Evolutionary conservation across 139 green algal species (phyloP), one percentile per base, ranked within the genome.

Genomic region (Dunaliella primolecta): DNA sequence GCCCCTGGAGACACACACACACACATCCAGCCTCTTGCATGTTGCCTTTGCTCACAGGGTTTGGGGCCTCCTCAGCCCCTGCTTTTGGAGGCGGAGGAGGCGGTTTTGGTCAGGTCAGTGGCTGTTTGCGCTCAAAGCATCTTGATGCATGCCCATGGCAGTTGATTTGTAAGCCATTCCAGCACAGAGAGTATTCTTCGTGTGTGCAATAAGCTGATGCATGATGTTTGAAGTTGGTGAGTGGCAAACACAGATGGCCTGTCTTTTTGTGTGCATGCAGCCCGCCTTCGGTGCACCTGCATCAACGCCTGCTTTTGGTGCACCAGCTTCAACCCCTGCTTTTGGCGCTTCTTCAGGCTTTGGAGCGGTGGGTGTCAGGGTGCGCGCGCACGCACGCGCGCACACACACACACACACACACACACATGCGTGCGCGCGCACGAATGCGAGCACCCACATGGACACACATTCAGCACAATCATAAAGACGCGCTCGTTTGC

Each of bases 341-440:
- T 85, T 85, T 85, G 81, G 81, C 57, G 81, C 57, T 72, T 34
- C 75, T 36, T 80, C 75, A 80, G 80, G 46, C n/a, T 84, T 84
- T 23, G 80, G 80, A 36, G 80, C n/a, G 1, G 32, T 80, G 1
- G 30, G 75, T 36, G 70, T 25, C 70, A 77, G 11, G 27, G n/a
- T n/a, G n/a, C n/a, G n/a, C n/a, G n/a, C n/a, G n/a, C n/a, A n/a
- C n/a, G n/a, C n/a, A n/a, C n/a, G n/a, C n/a, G n/a, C n/a, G 33
- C 75, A 11, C 36, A 38, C 36, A 33, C 29, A 38, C n/a, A 23
- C n/a, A 36, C 29, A 15, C 36, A 25, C 46, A 64, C 46, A 64
- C 46, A 64, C 46, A 64, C 46, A 64, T 30, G 32, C 75, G 36
- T 11, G 30, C 33, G 75, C 27, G 30, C n/a, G 75, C 21, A 36